phyloP scores from a whole-genome alignment of 2,329 filamentous ascomycete genomes.

The Apiospora koreana region DNA sequence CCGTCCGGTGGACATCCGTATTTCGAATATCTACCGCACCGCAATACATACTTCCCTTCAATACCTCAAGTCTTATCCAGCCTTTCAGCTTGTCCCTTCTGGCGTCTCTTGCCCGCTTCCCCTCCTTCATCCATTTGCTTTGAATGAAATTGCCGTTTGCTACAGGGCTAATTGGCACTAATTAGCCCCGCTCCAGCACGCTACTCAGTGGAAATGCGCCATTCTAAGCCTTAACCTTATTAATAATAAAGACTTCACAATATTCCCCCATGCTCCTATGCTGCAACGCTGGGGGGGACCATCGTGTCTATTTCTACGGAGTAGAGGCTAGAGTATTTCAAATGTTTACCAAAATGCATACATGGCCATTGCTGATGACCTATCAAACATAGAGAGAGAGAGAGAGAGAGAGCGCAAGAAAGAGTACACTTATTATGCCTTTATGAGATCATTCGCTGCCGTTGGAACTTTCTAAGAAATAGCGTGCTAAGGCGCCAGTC shows the following conservation, averaged over 20 bases:
- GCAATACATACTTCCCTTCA: no score
- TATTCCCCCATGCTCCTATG: not conserved
- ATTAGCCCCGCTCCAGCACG: not conserved
- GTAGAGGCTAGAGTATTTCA: not conserved
- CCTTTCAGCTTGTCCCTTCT: not conserved
- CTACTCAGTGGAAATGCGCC: not conserved
- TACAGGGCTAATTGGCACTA: not conserved
- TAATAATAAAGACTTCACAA: not conserved
- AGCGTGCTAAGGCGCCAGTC: not conserved
- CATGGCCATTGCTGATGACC: not conserved
- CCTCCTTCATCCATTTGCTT: not conserved
- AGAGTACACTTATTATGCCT: not conserved
- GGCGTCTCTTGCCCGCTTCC: not conserved
- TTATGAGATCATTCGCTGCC: not conserved
- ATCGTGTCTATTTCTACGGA: not conserved
- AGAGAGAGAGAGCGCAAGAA: not conserved
- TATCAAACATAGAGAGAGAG: conserved; percentile 1
- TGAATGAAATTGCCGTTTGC: not conserved
- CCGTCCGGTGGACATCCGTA: not conserved
- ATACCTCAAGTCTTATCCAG: not conserved
- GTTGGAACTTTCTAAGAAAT: not conserved
- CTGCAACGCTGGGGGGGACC: not conserved
- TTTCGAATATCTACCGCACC: no score
- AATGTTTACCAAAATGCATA: not conserved
- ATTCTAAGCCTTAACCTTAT: not conserved